A percentile compares a stretch with the other conserved stretches of the same genome.
Conservation (phyloP, 345 rosid species). For the Balakata baccata region DNA sequence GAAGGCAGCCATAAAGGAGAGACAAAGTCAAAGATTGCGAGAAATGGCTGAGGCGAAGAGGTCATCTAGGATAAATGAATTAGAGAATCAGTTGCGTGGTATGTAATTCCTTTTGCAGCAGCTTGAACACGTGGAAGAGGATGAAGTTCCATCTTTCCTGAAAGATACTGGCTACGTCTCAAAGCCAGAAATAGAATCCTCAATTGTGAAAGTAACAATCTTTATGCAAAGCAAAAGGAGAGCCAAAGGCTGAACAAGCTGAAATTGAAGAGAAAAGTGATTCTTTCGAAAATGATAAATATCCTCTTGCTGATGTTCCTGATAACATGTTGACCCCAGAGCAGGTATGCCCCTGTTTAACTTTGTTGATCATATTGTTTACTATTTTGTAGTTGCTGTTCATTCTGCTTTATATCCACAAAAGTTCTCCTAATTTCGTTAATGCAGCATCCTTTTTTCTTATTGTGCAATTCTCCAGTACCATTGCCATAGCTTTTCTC, state of each 20-base stretch:
- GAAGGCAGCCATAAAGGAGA: constrained; percentile 88
- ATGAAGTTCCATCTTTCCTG: constrained; percentile 64
- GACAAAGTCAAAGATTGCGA: constrained; percentile 89
- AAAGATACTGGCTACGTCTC: constrained; percentile 73
- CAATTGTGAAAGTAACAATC: constrained; percentile 55
- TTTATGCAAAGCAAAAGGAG: constrained; percentile 82
- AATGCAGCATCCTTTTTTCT: background rate
- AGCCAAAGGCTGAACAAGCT: constrained; percentile 61
- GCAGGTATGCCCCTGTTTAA: constrained; percentile 48
- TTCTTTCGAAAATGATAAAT: constrained; percentile 52
- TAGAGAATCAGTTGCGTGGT: constrained; percentile 74
- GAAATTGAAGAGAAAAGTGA: constrained; percentile 75
- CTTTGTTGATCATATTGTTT: background rate
- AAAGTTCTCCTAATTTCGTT: background rate
- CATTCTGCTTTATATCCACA: background rate
- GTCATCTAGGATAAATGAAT: constrained; percentile 73
- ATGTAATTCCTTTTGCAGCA: constrained; percentile 81
- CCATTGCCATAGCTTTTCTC: background rate
- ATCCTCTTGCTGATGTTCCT: constrained; percentile 67
- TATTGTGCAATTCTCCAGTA: background rate
- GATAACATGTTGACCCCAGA: constrained; percentile 75
- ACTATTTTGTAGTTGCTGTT: background rate
- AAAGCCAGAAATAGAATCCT: constrained; percentile 77
- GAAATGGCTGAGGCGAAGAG: constrained; percentile 98
- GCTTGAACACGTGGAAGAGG: constrained; percentile 66